Evolutionary conservation across 305 asterid genomes (phyloP), one percentile per base, ranked within the genome.

Genomic region (Fraxinus albicans): DNA sequence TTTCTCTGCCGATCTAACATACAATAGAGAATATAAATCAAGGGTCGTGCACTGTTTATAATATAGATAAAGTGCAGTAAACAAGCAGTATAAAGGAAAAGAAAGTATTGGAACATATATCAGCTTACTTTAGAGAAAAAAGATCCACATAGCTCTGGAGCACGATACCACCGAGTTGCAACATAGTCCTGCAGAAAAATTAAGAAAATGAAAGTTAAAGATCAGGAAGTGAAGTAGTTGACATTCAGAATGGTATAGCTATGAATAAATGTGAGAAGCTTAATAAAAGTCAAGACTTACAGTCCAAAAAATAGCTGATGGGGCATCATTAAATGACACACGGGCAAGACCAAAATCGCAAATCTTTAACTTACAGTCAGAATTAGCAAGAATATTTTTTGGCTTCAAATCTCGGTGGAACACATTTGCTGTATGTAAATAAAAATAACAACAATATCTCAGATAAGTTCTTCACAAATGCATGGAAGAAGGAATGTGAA

Each of bases 141-240:
- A 17, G 86, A 86, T 72, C 88, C 88, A 44, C 85, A 86, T 53
- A 86, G 81, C 81, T 86, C 88, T 42, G 88, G 88, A 77, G 88
- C 88, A 21, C 86, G 84, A 83, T 86, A 86, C 88, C 88, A 86
- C 70, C 86, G 80, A 15, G 88, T 86, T 38, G 88, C 88, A 80
- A 86, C 88, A 65, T 86, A 86, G 77, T 86, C 88, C 88, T 86
- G 77, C 80, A 50, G 33, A 50, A 77, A 12, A 4, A 69, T 29
- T 17, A 10, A 27, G 44, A 50, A 50, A 50, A 50, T 10, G 23
- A 47, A 42, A 40, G 31, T 27, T 63, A 67, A 23, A 19, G 44
- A 35, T 79, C 17, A 67, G 23, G 63, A 42, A 13, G 40, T 1
- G 4, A 21, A 42, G 23, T 13, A 40, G 21, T 42, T 17, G 19